A percentile compares a stretch with the other conserved stretches of the same genome.
Conservation (phyloP, 164 flowering plant genomes). For the Sedum album region DNA sequence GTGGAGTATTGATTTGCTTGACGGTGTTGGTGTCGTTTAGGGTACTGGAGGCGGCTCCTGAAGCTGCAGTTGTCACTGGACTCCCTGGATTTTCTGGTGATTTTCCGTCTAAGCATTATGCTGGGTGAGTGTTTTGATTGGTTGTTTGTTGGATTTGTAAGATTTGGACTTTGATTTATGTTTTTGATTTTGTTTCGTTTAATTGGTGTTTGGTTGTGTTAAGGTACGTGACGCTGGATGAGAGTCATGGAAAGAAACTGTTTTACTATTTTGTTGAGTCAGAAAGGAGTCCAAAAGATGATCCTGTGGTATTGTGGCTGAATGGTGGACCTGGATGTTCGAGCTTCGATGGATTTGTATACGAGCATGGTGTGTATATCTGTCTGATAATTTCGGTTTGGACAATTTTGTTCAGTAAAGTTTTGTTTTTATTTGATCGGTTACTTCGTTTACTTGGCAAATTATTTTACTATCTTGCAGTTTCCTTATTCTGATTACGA, state of each 20-base stretch:
- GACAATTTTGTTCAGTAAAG: not conserved
- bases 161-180: not conserved
- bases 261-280: conserved; percentile 79
- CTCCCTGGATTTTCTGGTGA: conserved; percentile 77
- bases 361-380: conserved; percentile 68
- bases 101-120: conserved; percentile 77
- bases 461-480: not conserved
- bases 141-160: not conserved
- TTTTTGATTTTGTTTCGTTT: not conserved
- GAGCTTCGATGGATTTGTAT: conserved; percentile 92
- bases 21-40: conserved; percentile 4
- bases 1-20: not conserved
- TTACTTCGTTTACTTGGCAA: not conserved
- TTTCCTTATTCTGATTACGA: not conserved
- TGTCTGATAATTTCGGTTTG: not conserved
- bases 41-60: conserved; percentile 38
- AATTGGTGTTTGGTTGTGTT: conserved; percentile 11
- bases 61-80: conserved; percentile 38
- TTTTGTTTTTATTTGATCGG: not conserved
- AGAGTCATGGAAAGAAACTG: conserved; percentile 48
- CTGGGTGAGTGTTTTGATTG: conserved; percentile 44
- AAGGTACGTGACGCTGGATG: conserved; percentile 73
- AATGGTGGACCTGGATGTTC: conserved; percentile 99
- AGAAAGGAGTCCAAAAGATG: conserved; percentile 59
- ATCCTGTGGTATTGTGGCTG: conserved; percentile 89